Conservation (phyloP, 106 monocot species). For the Acorus calamus region DNA sequence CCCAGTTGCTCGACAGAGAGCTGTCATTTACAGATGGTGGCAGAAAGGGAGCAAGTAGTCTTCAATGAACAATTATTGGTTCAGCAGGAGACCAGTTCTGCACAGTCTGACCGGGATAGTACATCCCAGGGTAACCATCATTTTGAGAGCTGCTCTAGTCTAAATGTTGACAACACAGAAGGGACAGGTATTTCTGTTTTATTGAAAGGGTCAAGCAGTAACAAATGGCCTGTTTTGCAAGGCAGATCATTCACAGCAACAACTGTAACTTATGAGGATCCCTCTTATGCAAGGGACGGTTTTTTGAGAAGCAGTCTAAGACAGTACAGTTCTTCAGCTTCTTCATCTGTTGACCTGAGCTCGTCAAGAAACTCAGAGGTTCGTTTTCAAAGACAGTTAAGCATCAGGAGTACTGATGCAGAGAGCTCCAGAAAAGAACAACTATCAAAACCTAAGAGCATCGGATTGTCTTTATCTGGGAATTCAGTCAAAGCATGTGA, state of each 20-base stretch:
- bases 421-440: slow-evolving; percentile 16
- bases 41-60: slow-evolving; percentile 4
- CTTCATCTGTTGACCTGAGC: slow-evolving; percentile 57
- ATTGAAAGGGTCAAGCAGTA: slow-evolving; percentile 43
- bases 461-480: slow-evolving; percentile 11
- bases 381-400: slow-evolving; percentile 23
- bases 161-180: slow-evolving; percentile 35
- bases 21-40: slow-evolving; percentile 2
- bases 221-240: slow-evolving; percentile 56
- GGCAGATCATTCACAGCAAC: slow-evolving; percentile 36
- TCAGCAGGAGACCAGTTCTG: background rate
- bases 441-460: slow-evolving; percentile 16
- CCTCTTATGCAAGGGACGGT: slow-evolving; percentile 52
- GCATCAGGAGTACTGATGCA: slow-evolving; percentile 21
- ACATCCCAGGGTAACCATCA: slow-evolving; percentile 10
- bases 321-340: slow-evolving; percentile 32
- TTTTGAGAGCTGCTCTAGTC: slow-evolving; percentile 15
- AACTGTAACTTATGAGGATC: slow-evolving; percentile 35
- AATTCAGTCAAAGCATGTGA: slow-evolving; percentile 21
- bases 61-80: slow-evolving; percentile 8
- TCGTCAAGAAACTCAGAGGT: slow-evolving; percentile 30
- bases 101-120: background rate
- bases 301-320: slow-evolving; percentile 30
- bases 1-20: slow-evolving; percentile 1
- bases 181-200: slow-evolving; percentile 57